Percentiles rank a stretch among this genome's conserved stretches.
Conservation (phyloP, 2,329 filamentous ascomycete species). For the Diaporthe ilicicola region DNA sequence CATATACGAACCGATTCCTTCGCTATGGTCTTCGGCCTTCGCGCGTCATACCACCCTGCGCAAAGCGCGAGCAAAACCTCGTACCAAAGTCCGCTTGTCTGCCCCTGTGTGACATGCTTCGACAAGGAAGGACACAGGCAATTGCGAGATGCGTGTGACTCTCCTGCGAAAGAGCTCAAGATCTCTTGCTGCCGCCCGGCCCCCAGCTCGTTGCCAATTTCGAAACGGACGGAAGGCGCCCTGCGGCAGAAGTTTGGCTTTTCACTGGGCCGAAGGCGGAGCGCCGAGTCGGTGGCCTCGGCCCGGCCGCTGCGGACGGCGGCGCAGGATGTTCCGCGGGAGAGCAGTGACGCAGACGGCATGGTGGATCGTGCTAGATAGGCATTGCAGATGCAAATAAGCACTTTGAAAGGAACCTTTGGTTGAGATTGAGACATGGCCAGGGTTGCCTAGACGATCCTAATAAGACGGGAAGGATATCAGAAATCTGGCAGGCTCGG, state of each 20-base stretch:
- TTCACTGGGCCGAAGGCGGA: conserved; percentile 11
- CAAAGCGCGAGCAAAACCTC: conserved; percentile 23
- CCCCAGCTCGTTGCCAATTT: conserved; percentile 1
- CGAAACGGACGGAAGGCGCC: background rate
- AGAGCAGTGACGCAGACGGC: background rate
- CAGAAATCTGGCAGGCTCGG: background rate
- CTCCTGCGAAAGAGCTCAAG: conserved; percentile 20
- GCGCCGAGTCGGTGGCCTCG: conserved; percentile 22
- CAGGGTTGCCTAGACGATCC: background rate
- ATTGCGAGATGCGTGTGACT: conserved; percentile 16
- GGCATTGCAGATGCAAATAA: background rate
- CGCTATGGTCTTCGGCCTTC: conserved; percentile 30
- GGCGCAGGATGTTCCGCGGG: background rate
- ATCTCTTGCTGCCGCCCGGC: background rate
- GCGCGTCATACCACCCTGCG: conserved; percentile 27
- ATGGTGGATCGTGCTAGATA: background rate
- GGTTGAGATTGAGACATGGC: background rate
- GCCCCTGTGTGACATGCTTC: conserved; percentile 29
- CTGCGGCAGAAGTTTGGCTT: background rate
- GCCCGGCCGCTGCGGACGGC: conserved; percentile 21
- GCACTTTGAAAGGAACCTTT: background rate
- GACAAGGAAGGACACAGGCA: conserved; percentile 5
- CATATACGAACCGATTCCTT: background rate
- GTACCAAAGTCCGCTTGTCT: conserved; percentile 23
- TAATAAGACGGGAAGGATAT: background rate